Evolutionary conservation across 371 early-diverging fungal species (phyloP), one percentile per base, ranked within the genome.

Genomic region (Vairimorpha ceranae): DNA sequence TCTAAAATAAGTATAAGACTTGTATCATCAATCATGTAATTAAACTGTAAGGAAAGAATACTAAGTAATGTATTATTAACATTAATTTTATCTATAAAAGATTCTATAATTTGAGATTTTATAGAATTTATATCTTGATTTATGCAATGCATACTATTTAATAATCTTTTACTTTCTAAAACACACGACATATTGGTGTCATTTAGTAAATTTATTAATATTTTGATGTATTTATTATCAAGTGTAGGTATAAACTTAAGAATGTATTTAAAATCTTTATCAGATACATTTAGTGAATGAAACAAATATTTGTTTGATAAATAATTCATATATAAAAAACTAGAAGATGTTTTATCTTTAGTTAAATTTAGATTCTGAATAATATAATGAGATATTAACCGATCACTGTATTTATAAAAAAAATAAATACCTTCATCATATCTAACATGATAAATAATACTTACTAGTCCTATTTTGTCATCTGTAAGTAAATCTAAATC

Each of bases 11-110:
- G 35, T 21, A 61, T 56, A 21, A 75, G 17, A 12, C 38, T 35
- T 52, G 75, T 70, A 45, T 72, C 64, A 60, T 70, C 75, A 12
- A 75, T 30, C 33, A 52, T 52, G 33, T 75, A 58, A 32, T 70
- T 75, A 45, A 70, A 70, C n/a, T 60, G 70, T 30, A 52, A 29
- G 2, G n/a, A 29, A 25, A 41, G 29, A 58, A 75, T 25, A 27
- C 32, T 30, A 0, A 35, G n/a, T 21, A 75, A 54, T 29, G 69
- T 73, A 1, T 58, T 54, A 15, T 54, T 19, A 12, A 52, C 36
- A 64, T 64, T 56, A 14, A 58, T 68, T 32, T 60, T 75, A 38
- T 75, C 63, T 15, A 69, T 33, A 60, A 69, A 59, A 0, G 75
- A 41, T 30, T 75, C 56, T 14, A 75, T 54, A 35, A 75, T 64